phyloP scores from a whole-genome alignment of 805 yeast species.

The Wilhelminamyces savonicus region DNA sequence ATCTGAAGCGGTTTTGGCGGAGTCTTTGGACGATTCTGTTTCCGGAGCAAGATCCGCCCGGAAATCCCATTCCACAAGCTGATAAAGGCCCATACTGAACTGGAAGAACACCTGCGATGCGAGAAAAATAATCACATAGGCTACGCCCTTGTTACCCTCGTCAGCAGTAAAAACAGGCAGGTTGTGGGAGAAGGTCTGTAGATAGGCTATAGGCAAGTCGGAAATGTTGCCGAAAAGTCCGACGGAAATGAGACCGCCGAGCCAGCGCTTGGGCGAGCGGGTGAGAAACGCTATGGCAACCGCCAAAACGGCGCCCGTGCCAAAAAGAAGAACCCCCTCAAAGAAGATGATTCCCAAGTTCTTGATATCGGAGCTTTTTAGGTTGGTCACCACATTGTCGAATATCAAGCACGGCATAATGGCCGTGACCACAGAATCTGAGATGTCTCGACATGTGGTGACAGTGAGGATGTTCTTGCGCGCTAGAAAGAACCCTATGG shows the following conservation, averaged over 20 bases:
- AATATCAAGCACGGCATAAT: conserved; percentile 74
- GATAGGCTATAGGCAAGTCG: conserved; percentile 80
- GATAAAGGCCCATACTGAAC: conserved; percentile 73
- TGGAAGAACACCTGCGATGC: conserved; percentile 62
- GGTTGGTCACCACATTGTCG: conserved; percentile 60
- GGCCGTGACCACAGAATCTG: conserved; percentile 61
- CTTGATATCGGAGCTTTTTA: conserved; percentile 63
- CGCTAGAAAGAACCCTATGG: conserved; percentile 61
- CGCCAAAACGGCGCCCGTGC: conserved; percentile 45
- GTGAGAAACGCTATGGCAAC: conserved; percentile 27
- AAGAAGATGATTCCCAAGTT: conserved; percentile 58
- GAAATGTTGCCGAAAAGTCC: conserved; percentile 75
- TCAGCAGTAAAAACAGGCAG: conserved; percentile 45
- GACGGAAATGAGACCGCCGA: conserved; percentile 67
- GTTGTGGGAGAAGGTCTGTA: conserved; percentile 65
- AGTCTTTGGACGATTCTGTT: background rate
- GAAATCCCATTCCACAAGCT: conserved; percentile 67
- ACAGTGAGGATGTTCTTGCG: conserved; percentile 57
- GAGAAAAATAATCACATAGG: conserved; percentile 73
- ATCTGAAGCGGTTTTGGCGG: background rate
- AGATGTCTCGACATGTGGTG: conserved; percentile 61
- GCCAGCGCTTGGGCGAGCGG: conserved; percentile 66
- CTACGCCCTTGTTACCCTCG: conserved; percentile 71
- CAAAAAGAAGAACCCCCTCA: conserved; percentile 44
- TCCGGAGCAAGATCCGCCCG: conserved; percentile 22